Percentiles rank a stretch among this genome's conserved stretches.
These are phyloP conservation scores for Podaxis pistillaris DNA, from an alignment of 768 basidiomycete species.

Conservation along the genomic window DNA sequence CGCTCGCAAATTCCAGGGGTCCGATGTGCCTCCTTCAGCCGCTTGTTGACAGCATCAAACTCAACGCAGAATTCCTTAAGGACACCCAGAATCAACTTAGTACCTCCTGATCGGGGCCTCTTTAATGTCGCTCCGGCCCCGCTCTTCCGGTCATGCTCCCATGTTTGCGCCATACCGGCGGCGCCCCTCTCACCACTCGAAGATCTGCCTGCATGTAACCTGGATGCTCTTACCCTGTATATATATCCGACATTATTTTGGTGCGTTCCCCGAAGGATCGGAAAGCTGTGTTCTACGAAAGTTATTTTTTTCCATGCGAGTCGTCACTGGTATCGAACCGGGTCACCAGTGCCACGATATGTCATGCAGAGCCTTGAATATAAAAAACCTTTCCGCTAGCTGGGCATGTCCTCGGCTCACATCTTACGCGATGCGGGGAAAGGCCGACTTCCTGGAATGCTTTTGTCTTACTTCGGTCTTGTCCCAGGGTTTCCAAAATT, in stretches of 20 bases:
- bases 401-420: conserved; percentile 9
- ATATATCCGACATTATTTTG: neutral
- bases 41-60: neutral
- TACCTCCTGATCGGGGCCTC: neutral
- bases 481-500: neutral
- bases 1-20: neutral
- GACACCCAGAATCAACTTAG: neutral
- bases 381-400: neutral
- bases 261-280: neutral
- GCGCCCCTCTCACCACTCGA: neutral
- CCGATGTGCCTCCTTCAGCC: neutral
- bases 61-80: neutral
- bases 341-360: conserved; percentile 11
- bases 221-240: neutral
- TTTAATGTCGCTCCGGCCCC: neutral
- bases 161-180: conserved; percentile 5
- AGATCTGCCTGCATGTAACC: neutral
- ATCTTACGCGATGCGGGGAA: neutral
- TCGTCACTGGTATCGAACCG: conserved; percentile 3
- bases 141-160: neutral
- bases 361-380: neutral
- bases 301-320: conserved; percentile 1
- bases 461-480: conserved; percentile 7
- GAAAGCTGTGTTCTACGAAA: neutral
- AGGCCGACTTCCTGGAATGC: conserved; percentile 2